Evolutionary conservation across 2,329 filamentous ascomycete species (phyloP).

Genomic region (Xylariaceae sp.): DNA sequence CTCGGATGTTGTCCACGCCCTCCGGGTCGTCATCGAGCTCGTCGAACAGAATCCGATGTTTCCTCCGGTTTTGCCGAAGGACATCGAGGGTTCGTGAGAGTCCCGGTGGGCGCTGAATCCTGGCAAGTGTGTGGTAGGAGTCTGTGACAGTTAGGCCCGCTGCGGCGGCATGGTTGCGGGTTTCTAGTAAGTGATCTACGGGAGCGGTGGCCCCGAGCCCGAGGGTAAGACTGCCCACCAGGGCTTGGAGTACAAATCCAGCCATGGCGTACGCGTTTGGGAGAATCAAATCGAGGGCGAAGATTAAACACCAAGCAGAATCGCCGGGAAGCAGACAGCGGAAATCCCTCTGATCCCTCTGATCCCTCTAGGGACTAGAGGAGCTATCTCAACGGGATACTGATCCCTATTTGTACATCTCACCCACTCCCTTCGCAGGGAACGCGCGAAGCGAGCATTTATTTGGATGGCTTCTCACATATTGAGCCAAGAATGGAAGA

Average conservation of each 20-base stretch:
- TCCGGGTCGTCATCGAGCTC: constrained; percentile 18
- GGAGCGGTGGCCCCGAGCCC: constrained; percentile 13
- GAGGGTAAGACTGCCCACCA: constrained; percentile 14
- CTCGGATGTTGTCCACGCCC: constrained; percentile 25
- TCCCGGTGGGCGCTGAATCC: constrained; percentile 12
- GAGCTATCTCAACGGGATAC: neutral
- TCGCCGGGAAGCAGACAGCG: neutral
- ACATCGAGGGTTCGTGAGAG: constrained; percentile 10
- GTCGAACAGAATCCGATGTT: constrained; percentile 3
- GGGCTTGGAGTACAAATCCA: constrained; percentile 8
- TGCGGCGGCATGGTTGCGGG: constrained; percentile 19
- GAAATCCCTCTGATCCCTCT: too few species aligned
- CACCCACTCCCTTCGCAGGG: constrained; percentile 1
- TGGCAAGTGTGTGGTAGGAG: constrained; percentile 23
- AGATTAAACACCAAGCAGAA: neutral
- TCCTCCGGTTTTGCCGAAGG: constrained; percentile 15
- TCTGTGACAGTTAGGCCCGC: constrained; percentile 27
- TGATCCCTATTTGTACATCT: constrained; percentile 7
- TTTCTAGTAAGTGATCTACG: constrained; percentile 12
- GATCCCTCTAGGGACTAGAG: neutral
- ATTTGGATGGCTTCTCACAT: neutral
- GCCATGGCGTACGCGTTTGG: constrained; percentile 5
- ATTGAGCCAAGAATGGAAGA: constrained; percentile 14
- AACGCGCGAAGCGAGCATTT: neutral
- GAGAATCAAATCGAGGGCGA: neutral